These are phyloP conservation scores for Populus nigra DNA, from an alignment of 345 rosid species.

Conservation along the genomic window DNA sequence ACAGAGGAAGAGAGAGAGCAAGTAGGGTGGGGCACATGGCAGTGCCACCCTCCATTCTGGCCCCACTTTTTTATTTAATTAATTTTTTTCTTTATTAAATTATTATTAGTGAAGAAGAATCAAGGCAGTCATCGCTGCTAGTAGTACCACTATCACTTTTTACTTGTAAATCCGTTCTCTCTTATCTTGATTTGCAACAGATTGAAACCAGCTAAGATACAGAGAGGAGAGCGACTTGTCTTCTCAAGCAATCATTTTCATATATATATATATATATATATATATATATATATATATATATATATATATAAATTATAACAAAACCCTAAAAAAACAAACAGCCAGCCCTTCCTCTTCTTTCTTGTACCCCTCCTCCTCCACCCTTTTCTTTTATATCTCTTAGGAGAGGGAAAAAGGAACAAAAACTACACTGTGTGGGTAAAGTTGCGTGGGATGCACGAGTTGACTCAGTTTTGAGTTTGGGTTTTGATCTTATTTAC, in stretches of 20 bases:
- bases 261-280: background rate
- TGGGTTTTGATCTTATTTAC: background rate
- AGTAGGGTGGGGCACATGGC: slow-evolving; percentile 1
- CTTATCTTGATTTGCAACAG: background rate
- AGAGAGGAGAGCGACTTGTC: background rate
- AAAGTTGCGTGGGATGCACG: background rate
- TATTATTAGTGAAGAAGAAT: background rate
- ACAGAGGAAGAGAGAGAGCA: background rate
- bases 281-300: no score
- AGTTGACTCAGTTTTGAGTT: slow-evolving; percentile 3
- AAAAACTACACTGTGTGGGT: background rate
- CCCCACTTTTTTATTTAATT: background rate
- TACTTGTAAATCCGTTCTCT: no score
- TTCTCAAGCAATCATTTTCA: background rate
- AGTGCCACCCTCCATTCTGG: slow-evolving; percentile 26
- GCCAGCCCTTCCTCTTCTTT: background rate
- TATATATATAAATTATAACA: background rate
- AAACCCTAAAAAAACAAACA: background rate
- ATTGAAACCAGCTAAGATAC: background rate
- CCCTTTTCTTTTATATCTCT: no score
- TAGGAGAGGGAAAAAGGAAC: background rate
- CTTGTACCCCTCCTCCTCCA: no score
- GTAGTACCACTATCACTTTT: no score
- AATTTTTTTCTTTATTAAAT: background rate
- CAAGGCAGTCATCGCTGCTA: no score